phyloP scores from a whole-genome alignment of 768 basidiomycete species.

The Porpolomopsis calyptriformis region DNA sequence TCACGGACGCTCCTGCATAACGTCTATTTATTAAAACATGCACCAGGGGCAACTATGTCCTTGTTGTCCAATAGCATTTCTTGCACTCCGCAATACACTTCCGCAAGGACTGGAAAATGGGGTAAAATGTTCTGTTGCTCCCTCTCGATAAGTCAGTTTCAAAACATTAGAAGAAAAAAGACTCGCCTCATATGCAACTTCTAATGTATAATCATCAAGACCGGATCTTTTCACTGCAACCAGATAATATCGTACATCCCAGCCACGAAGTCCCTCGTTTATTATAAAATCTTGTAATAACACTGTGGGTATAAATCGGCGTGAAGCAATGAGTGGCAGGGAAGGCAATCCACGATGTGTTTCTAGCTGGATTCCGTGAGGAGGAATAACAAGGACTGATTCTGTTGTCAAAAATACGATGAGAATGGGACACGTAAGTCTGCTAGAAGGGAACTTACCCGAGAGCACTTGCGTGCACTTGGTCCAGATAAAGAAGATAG shows the following conservation, averaged over 20 bases:
- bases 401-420: conserved; percentile 34
- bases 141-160: conserved; percentile 3
- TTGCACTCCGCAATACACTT: conserved; percentile 54
- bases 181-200: conserved; percentile 54
- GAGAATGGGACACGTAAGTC: neutral
- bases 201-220: conserved; percentile 24
- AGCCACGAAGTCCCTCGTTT: conserved; percentile 62
- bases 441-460: conserved; percentile 22
- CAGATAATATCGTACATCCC: conserved; percentile 65
- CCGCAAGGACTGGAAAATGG: conserved; percentile 45
- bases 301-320: conserved; percentile 50
- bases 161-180: conserved; percentile 1
- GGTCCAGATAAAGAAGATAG: conserved; percentile 20
- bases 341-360: conserved; percentile 49
- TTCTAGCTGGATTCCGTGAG: conserved; percentile 67
- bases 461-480: conserved; percentile 37
- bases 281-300: conserved; percentile 53
- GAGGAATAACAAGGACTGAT: conserved; percentile 55
- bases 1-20: neutral
- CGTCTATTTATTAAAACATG: neutral
- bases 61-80: neutral
- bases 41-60: neutral
- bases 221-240: conserved; percentile 32
- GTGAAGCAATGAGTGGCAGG: conserved; percentile 24
- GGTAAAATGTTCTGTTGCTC: conserved; percentile 52